Evolutionary conservation across 306 rosid species (phyloP).

Genomic region (Medicago ruthenica): DNA sequence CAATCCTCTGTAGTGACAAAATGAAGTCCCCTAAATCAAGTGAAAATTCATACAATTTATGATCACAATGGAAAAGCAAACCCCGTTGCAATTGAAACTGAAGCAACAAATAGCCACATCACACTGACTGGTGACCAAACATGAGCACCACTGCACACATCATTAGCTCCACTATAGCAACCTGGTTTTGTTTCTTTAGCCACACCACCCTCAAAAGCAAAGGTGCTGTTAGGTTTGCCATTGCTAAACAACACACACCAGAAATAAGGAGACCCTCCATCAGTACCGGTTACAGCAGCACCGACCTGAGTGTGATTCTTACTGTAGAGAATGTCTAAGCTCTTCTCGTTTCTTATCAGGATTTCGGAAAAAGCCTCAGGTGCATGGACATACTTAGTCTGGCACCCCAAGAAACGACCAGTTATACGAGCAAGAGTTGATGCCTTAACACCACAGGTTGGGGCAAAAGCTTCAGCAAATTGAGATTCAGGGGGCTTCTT

Average conservation of each 20-base stretch:
- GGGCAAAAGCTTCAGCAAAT: conserved; percentile 78
- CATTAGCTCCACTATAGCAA: conserved; percentile 95
- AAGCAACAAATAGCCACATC: conserved; percentile 52
- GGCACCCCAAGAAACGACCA: conserved; percentile 92
- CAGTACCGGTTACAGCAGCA: conserved; percentile 86
- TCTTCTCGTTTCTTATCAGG: conserved; percentile 68
- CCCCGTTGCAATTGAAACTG: conserved; percentile 51
- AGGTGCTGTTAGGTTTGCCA: conserved; percentile 71
- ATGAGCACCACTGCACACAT: conserved; percentile 65
- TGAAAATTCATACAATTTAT: conserved; percentile 36
- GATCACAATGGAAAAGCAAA: conserved; percentile 60
- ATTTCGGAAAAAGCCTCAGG: conserved; percentile 73
- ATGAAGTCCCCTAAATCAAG: conserved; percentile 34
- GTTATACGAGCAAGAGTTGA: conserved; percentile 75
- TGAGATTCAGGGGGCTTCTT: conserved; percentile 85
- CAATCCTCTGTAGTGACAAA: conserved; percentile 44
- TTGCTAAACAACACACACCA: conserved; percentile 94
- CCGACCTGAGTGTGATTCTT: conserved; percentile 89
- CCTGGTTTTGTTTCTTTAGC: conserved; percentile 74
- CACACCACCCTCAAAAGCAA: conserved; percentile 69
- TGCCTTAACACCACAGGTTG: conserved; percentile 70
- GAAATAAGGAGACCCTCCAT: conserved; percentile 87
- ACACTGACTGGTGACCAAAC: conserved; percentile 50
- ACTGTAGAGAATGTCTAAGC: conserved; percentile 72
- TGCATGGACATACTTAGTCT: conserved; percentile 70